Base-by-base conservation (phyloP, 495 filamentous ascomycete species). In the Trichoderma orchidacearum region DNA sequence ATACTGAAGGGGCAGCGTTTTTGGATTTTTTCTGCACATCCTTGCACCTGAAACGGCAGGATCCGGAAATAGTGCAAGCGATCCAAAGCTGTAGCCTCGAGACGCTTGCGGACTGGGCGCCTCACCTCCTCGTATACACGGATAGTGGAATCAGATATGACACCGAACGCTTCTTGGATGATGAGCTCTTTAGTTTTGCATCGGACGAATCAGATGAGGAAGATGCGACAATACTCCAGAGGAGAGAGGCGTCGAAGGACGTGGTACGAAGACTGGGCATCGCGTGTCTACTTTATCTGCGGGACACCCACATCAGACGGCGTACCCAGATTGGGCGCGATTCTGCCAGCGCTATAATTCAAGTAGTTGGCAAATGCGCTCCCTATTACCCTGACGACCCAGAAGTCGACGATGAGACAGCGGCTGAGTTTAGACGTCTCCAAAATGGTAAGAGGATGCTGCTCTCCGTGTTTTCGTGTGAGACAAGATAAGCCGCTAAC, bases 71-170 rank as follows among this genome's bases (percentile, higher is more conserved):
- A 35, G 38, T 51, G 12, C 54, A 25, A 15, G 59, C 67, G 15
- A 65, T 73, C 27, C 56, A 61, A 17, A 5, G 68, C 17, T 54
- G 61, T 13, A 58, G 66, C 11, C 68, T 84, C n/a, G 72, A 80
- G 7, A 73, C 70, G 17, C 66, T 89, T 11, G 74, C 78, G 0
- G 67, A 76, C 31, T 90, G 85, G 84, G 83, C 74, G 1, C 87
- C 88, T 7, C 76, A 81, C 2, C 63, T 93, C 27, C 73, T 90
- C 18, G 78, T 79, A 45, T 85, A 84, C 60, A 75, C 69, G 17
- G 84, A 88, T 36, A 66, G 68, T 12, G 56, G 63, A 3, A 74
- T 87, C 25, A 79, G 80, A 23, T 65, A 68, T 15, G 70, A 71
- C 29, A 80, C 82, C 1, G 74, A 83, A 52, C 70, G 71, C 4